Conservation (phyloP, 1,284 basidiomycete species). For the Pseudozyma hubeiensis region DNA sequence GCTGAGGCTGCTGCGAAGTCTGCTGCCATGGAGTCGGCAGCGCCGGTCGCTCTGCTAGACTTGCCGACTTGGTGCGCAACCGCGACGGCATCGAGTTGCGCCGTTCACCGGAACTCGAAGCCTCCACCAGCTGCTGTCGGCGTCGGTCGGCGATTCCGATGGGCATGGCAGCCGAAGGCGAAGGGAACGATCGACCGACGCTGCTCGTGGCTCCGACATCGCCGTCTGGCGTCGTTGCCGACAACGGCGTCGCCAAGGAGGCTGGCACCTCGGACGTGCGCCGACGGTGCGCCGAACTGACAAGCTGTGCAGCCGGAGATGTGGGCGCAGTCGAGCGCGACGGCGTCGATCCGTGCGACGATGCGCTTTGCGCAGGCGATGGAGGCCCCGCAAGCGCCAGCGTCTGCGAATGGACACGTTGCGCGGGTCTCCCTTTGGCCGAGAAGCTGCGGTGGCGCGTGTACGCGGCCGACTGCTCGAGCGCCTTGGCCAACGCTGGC, state of each 20-base stretch:
- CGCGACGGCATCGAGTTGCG: constrained; percentile 89
- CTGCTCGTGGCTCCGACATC: constrained; percentile 1
- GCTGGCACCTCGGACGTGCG: constrained; percentile 46
- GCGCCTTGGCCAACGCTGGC: constrained; percentile 54
- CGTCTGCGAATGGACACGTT: constrained; percentile 45
- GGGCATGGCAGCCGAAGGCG: constrained; percentile 32
- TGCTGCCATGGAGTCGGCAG: constrained; percentile 44
- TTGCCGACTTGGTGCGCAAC: constrained; percentile 83
- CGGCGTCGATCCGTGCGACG: constrained; percentile 89
- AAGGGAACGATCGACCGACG: constrained; percentile 22
- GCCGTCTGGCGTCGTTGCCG: constrained; percentile 21
- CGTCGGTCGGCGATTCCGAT: constrained; percentile 52
- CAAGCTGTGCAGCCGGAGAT: constrained; percentile 74
- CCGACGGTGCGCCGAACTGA: constrained; percentile 34
- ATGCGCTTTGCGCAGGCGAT: constrained; percentile 90
- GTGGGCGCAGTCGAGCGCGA: constrained; percentile 79
- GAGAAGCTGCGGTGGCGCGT: constrained; percentile 60
- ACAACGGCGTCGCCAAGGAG: constrained; percentile 9
- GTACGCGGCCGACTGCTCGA: constrained; percentile 53
- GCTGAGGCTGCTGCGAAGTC: constrained; percentile 9
- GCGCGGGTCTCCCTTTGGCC: constrained; percentile 47
- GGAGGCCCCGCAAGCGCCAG: constrained; percentile 56
- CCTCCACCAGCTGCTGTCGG: constrained; percentile 72
- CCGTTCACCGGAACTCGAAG: constrained; percentile 70
- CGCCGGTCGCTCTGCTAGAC: constrained; percentile 37